Percentiles rank a stretch among this genome's conserved stretches.
phyloP scores from a whole-genome alignment of 2,329 filamentous ascomycete species.

The Diplocarpon rosae region DNA sequence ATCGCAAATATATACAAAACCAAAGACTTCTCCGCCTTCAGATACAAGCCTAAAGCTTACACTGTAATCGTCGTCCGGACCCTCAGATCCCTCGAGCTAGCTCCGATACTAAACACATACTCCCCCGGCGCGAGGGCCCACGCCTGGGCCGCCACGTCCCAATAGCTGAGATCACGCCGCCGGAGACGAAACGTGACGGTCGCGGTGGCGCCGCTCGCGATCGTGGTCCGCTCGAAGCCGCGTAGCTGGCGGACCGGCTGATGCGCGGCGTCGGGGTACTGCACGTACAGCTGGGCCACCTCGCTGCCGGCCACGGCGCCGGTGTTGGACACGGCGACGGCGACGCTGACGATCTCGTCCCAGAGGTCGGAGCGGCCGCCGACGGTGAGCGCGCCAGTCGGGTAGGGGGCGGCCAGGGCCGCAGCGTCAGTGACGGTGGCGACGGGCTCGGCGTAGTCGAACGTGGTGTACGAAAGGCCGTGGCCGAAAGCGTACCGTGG shows the following conservation, averaged over 20 bases:
- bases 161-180: slow-evolving; percentile 43
- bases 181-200: slow-evolving; percentile 33
- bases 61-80: too few species aligned
- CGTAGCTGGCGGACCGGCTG: slow-evolving; percentile 44
- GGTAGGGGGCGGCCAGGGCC: neutral
- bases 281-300: slow-evolving; percentile 38
- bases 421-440: slow-evolving; percentile 7
- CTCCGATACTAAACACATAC: slow-evolving; percentile 18
- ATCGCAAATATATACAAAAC: too few species aligned
- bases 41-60: too few species aligned
- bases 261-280: slow-evolving; percentile 29
- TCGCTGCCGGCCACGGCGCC: slow-evolving; percentile 42
- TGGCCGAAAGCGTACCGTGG: slow-evolving; percentile 34
- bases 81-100: slow-evolving; percentile 22
- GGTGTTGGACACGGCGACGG: slow-evolving; percentile 49
- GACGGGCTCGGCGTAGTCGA: slow-evolving; percentile 26
- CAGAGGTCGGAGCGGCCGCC: slow-evolving; percentile 51
- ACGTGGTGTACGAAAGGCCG: slow-evolving; percentile 46
- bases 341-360: slow-evolving; percentile 48
- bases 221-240: slow-evolving; percentile 48
- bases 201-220: slow-evolving; percentile 36
- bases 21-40: too few species aligned
- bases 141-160: slow-evolving; percentile 47
- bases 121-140: slow-evolving; percentile 37
- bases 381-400: slow-evolving; percentile 5